These are phyloP conservation scores for Botrytis fragariae DNA, from an alignment of 2,329 filamentous ascomycete species.

Conservation along the genomic window DNA sequence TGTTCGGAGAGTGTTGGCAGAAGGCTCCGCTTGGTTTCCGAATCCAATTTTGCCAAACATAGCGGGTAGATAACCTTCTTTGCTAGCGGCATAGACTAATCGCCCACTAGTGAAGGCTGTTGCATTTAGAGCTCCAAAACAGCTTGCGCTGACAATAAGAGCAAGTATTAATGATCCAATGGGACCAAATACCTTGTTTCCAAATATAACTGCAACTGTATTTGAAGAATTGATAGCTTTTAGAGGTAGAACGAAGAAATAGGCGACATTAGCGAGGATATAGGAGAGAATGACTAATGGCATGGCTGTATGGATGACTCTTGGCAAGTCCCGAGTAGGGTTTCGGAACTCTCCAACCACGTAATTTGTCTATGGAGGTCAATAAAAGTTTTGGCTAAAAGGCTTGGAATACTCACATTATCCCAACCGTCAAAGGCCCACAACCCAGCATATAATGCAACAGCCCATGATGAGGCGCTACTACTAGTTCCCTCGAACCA, in stretches of 20 bases:
- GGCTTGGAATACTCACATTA: constrained; percentile 63
- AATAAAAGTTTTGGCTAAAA: constrained; percentile 25
- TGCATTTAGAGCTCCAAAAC: constrained; percentile 92
- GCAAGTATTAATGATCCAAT: constrained; percentile 80
- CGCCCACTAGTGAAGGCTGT: constrained; percentile 91
- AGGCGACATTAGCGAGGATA: constrained; percentile 85
- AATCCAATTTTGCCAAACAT: constrained; percentile 83
- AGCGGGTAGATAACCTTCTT: constrained; percentile 87
- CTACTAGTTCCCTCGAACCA: constrained; percentile 88
- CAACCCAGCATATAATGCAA: constrained; percentile 89
- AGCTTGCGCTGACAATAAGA: constrained; percentile 84
- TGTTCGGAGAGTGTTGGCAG: constrained; percentile 47
- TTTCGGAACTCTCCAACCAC: constrained; percentile 97
- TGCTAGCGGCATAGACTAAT: constrained; percentile 88
- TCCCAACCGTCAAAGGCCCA: constrained; percentile 99
- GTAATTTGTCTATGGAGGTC: constrained; percentile 75
- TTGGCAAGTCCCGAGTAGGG: constrained; percentile 81
- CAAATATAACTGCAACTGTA: constrained; percentile 94
- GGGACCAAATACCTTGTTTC: constrained; percentile 82
- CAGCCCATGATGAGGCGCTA: constrained; percentile 82
- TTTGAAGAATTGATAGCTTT: constrained; percentile 81
- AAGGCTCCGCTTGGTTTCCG: constrained; percentile 43
- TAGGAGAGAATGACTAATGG: constrained; percentile 90
- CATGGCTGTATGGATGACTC: constrained; percentile 95
- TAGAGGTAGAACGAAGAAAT: constrained; percentile 88